Evolutionary conservation across 2,329 filamentous ascomycete species (phyloP), one percentile per base, ranked within the genome.

Genomic region (Chalara sp.): DNA sequence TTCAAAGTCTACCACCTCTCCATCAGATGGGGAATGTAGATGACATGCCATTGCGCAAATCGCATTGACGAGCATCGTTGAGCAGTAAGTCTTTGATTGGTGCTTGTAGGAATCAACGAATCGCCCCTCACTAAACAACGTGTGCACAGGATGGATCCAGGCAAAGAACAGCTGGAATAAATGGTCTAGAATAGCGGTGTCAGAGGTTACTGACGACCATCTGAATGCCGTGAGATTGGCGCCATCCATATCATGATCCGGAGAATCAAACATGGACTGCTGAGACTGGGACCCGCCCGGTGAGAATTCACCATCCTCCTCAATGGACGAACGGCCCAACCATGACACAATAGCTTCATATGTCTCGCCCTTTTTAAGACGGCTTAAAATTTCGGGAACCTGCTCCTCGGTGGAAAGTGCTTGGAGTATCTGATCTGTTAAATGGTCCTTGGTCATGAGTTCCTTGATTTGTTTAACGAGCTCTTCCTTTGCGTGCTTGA

Each of bases 91-190:
- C 1, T 50, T 40, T 6, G 52, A 56, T 32, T 59, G 49, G n/a
- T 35, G 46, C 35, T 50, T 53, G 49, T 62, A 65, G 47, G 57
- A 58, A 6, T 63, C 50, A 7, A 59, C 54, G 47, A 67, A 67
- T 46, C 54, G 56, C 11, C 58, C 57, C 45, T 66, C 63, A 35
- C 56, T 59, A 51, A 67, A 66, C 37, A 66, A 46, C 21, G 63
- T 64, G 47, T 66, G 61, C n/a, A 66, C 60, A 4, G 65, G 65
- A 52, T 67, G 65, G 5, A 67, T 53, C 65, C 65, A 67, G 11
- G 62, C 56, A 51, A 67, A 67, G 47, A 66, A 67, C 11, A 67
- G 53, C 33, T 61, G 56, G 44, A 67, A 62, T 1, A 67, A 51
- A 47, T 67, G 65, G 29, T 66, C 53, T 29, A 66, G 42, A 11